Percentiles rank a stretch among this genome's conserved stretches.
Conservation (phyloP, 1,284 basidiomycete genomes). For the Bondarzewia mesenterica region DNA sequence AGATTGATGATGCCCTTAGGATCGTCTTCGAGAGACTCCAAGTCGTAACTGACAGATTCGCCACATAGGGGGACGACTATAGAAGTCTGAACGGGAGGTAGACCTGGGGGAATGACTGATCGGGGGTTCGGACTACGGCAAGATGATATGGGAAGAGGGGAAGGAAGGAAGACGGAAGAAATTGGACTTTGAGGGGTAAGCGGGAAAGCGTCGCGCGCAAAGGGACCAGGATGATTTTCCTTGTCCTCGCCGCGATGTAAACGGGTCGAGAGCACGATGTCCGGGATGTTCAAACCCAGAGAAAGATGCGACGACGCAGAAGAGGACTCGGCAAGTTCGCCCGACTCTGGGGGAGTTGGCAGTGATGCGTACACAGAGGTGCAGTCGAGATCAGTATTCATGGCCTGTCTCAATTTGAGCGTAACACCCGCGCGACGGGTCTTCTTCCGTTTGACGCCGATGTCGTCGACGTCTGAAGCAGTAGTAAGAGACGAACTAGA, state of each 20-base stretch:
- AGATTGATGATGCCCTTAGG: constrained; percentile 36
- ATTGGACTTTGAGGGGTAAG: neutral
- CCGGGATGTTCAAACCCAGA: neutral
- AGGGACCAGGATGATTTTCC: neutral
- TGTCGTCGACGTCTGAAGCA: neutral
- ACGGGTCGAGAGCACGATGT: neutral
- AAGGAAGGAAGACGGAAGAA: neutral
- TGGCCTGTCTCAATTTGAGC: constrained; percentile 1
- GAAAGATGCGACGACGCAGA: neutral
- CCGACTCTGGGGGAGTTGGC: neutral
- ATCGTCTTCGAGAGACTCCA: constrained; percentile 33
- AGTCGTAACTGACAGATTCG: constrained; percentile 32
- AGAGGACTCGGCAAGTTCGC: neutral
- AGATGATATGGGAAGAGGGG: neutral
- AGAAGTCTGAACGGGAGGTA: constrained; percentile 7
- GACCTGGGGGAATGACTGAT: constrained; percentile 1
- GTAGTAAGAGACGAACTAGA: neutral
- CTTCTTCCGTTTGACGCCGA: neutral
- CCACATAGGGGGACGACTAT: constrained; percentile 26
- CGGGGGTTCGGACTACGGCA: neutral
- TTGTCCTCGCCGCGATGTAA: neutral
- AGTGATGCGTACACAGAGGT: neutral
- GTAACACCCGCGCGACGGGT: neutral
- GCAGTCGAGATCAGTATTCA: constrained; percentile 1
- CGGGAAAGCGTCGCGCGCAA: neutral